Conservation (phyloP, 306 rosid genomes). For the Chamaecrista fasciculata region DNA sequence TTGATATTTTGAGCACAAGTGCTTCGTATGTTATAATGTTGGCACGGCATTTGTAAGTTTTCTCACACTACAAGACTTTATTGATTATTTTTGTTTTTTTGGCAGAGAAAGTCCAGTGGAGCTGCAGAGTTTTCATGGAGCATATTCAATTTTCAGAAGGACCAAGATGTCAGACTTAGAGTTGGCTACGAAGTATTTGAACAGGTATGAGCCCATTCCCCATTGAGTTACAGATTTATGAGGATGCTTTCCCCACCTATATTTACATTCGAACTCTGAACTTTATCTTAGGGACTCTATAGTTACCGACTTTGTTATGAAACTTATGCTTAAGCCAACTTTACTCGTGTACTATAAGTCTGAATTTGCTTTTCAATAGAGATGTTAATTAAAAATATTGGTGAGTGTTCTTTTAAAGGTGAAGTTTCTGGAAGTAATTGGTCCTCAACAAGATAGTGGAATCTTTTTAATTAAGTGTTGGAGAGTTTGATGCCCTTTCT, state of each 20-base stretch:
- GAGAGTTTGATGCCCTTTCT: background rate
- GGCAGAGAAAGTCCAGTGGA: conserved; percentile 60
- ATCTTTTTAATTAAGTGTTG: background rate
- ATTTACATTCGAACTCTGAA: background rate
- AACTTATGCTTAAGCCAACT: background rate
- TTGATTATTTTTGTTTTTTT: conserved; percentile 18
- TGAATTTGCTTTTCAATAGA: background rate
- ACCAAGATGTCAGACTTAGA: conserved; percentile 82
- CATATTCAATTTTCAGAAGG: conserved; percentile 67
- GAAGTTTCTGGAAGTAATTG: background rate
- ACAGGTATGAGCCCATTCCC: conserved; percentile 41
- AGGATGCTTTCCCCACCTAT: background rate
- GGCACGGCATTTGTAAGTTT: background rate
- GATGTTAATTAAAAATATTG: background rate
- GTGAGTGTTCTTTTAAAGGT: background rate
- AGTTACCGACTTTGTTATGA: background rate
- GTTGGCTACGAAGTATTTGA: conserved; percentile 71
- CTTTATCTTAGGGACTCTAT: background rate
- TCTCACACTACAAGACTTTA: background rate
- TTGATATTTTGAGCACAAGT: background rate
- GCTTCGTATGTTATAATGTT: background rate
- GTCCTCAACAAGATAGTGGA: background rate
- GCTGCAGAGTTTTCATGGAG: conserved; percentile 84
- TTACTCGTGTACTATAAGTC: background rate
- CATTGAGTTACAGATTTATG: background rate